Conservation (phyloP, 2,329 filamentous ascomycete genomes). For the Clarireedia homoeocarpa region DNA sequence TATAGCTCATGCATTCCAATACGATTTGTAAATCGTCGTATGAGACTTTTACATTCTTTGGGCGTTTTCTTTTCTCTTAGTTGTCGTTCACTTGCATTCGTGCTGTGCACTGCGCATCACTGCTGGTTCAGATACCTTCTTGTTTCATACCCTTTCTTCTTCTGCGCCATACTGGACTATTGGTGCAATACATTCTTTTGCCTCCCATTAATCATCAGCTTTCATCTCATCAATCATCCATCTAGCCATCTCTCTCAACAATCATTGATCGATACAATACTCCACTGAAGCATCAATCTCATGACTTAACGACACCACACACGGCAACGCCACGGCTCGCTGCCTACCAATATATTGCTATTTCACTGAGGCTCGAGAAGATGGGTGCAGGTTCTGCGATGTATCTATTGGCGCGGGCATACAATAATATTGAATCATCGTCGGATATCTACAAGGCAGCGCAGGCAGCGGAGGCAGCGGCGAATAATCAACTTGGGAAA, state of each 20-base stretch:
- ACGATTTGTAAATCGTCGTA: conserved; percentile 16
- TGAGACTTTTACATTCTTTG: conserved; percentile 2
- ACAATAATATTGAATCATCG: conserved; percentile 4
- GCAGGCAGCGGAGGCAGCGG: conserved; percentile 10
- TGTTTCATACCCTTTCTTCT: conserved; percentile 16
- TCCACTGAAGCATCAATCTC: conserved; percentile 17
- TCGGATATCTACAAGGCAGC: conserved; percentile 8
- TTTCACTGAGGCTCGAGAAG: conserved; percentile 11
- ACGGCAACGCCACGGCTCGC: conserved; percentile 26
- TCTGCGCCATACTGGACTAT: conserved; percentile 24
- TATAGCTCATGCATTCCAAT: conserved; percentile 29
- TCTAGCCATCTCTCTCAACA: conserved; percentile 13
- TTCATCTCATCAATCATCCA: neutral
- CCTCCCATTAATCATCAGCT: conserved; percentile 1
- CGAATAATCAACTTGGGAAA: conserved; percentile 9
- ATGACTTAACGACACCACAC: conserved; percentile 26
- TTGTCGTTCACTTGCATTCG: conserved; percentile 22
- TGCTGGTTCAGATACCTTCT: conserved; percentile 30
- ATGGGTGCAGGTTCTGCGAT: conserved; percentile 20
- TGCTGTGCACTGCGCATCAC: conserved; percentile 22
- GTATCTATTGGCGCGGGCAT: conserved; percentile 19
- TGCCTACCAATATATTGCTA: conserved; percentile 20
- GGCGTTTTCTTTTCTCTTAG: conserved; percentile 16
- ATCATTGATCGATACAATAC: conserved; percentile 12
- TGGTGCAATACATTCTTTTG: conserved; percentile 21